These are phyloP conservation scores for Escovopsis sp. DNA, from an alignment of 2,329 filamentous ascomycete species.

Conservation along the genomic window DNA sequence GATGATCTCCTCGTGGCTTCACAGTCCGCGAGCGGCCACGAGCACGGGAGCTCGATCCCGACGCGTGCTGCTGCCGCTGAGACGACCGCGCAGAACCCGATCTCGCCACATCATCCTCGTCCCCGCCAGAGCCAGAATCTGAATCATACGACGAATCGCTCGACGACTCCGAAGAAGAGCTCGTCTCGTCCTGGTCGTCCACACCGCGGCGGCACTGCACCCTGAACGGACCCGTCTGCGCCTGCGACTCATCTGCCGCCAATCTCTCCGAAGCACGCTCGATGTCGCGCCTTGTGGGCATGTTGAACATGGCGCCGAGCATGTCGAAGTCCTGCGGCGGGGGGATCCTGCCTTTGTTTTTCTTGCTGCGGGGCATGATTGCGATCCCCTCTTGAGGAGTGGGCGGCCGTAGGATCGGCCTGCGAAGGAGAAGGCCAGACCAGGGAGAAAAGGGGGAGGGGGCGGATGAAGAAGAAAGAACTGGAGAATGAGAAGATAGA, in stretches of 20 bases:
- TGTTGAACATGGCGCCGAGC: conserved; percentile 8
- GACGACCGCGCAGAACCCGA: neutral
- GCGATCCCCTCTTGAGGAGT: neutral
- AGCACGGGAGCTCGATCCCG: no score
- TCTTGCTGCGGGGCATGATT: conserved; percentile 7
- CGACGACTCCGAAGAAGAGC: neutral
- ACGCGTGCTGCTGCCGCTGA: no score
- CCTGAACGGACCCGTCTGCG: neutral
- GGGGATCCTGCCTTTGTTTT: conserved; percentile 2
- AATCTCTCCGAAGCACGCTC: conserved; percentile 2
- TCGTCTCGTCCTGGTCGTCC: neutral
- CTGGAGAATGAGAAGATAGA: neutral
- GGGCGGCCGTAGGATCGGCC: neutral
- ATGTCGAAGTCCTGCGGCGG: conserved; percentile 6
- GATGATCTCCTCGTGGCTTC: no score
- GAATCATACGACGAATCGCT: no score
- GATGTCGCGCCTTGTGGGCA: conserved; percentile 8
- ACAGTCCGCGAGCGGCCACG: no score
- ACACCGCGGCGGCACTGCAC: conserved; percentile 4
- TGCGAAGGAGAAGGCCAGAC: neutral
- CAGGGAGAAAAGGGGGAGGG: no score
- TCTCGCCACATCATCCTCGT: neutral
- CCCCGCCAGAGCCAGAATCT: no score
- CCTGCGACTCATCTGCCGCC: no score
- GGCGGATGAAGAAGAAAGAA: neutral